Evolutionary conservation across 441 rosid genomes (phyloP), one percentile per base, ranked within the genome.

Genomic region (Theobroma grandiflorum): DNA sequence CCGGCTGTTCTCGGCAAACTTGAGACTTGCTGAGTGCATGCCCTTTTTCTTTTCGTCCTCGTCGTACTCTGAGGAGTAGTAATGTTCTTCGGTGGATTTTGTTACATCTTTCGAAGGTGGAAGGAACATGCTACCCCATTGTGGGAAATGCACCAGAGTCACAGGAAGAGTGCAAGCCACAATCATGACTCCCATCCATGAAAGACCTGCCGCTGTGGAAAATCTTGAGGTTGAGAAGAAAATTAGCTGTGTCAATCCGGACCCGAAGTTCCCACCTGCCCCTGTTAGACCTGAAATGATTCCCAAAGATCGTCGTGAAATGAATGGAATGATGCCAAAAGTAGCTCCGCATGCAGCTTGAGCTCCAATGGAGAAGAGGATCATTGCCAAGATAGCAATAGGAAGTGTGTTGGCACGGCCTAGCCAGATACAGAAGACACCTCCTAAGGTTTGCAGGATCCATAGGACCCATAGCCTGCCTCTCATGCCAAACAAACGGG

Each of bases 311-410:
- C 96, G 84, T 7, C 98, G 83, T 0, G 98, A 94, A 45, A 94
- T 79, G 87, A 93, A 94, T 1, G 95, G 98, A 38, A 93, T 90
- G 71, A 94, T 80, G 22, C 95, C 98, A 3, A 79, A 94, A 0
- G 97, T 94, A 7, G 97, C 97, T 12, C 98, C 97, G 42, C 97
- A 94, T 0, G 98, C 98, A 2, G 98, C 95, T 81, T 94, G 98
- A 49, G 94, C 95, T 1, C 97, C 98, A 0, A 90, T 22, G 0
- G 95, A 94, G 89, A 94, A 93, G 67, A 94, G 90, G 20, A 93
- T 88, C 97, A 94, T 94, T 35, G 95, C 78, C 43, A 87, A 43
- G 38, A 94, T 14, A 2, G 97, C 95, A 4, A 88, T 67, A 0
- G 95, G 91, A 16, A 94, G 92, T 0, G 95, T 70, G 18, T 84